Evolutionary conservation across 306 rosid species (phyloP), one percentile per base, ranked within the genome.

Genomic region (Rosa rugosa): DNA sequence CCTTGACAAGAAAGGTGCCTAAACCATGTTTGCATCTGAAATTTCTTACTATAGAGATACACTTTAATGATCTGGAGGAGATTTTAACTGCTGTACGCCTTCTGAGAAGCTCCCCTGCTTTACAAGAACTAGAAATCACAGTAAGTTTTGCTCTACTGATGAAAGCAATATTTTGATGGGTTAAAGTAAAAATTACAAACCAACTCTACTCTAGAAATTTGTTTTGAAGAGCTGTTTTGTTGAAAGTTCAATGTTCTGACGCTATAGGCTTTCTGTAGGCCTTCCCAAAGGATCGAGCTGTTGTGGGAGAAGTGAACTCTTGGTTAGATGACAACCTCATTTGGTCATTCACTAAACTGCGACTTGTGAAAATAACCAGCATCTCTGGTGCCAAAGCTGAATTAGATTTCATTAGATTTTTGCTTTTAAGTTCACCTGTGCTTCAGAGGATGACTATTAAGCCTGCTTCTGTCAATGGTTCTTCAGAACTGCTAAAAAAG

Each of bases 91-190:
- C 87, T 63, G 79, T 87, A 44, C 81, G 86, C 87, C 66, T 89
- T 41, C 65, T 89, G 67, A 79, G 81, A 77, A 85, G 89, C 81
- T 87, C 89, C 36, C 93, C 92, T 68, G 81, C 77, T 80, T 82
- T 87, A 23, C 89, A 76, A 62, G 86, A 83, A n/a, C 75, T 85
- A 70, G 89, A 89, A 81, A 78, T 89, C 74, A 66, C 84, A 89
- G 90, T 87, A 53, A 83, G 89, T 84, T 70, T 22, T 57, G 4
- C 20, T n/a, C 12, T 57, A 20, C 12, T 57, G 27, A 53, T 17
- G 1, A 8, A 57, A 20, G 31, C 11, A 56, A 56, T n/a, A 8
- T n/a, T 6, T 22, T n/a, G 10, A 13, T 20, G 1, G 2, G 27
- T 56, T 20, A 20, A 8, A 5, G 6, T 56, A n/a, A 59, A 23